A percentile compares a stretch with the other conserved stretches of the same genome.
Conservation (phyloP, 331 rosid genomes). For the Acacia concinna region DNA sequence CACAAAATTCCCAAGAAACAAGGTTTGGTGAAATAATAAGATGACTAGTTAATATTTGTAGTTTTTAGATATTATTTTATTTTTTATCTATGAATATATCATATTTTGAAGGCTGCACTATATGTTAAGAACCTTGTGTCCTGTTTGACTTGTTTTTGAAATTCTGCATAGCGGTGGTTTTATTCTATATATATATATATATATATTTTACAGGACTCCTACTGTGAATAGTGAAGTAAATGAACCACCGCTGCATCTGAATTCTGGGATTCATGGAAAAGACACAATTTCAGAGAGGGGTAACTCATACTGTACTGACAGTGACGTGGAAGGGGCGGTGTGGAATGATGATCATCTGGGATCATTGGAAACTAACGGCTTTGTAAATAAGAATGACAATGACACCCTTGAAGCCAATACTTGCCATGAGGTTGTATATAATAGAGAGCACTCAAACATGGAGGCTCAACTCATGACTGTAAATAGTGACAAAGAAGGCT, state of each 20-base stretch:
- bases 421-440: slow-evolving; percentile 83
- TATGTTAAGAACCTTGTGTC: background rate
- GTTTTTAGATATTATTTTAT: background rate
- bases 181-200: background rate
- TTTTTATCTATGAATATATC: background rate
- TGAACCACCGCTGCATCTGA: slow-evolving; percentile 43
- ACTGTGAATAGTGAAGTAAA: slow-evolving; percentile 43
- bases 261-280: slow-evolving; percentile 44
- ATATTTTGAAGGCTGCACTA: background rate
- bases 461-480: slow-evolving; percentile 82
- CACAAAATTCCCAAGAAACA: slow-evolving; percentile 48
- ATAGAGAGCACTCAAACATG: slow-evolving; percentile 64
- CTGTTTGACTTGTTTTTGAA: background rate
- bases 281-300: slow-evolving; percentile 41
- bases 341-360: slow-evolving; percentile 45
- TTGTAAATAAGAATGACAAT: slow-evolving; percentile 70
- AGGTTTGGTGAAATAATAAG: slow-evolving; percentile 45
- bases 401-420: slow-evolving; percentile 50
- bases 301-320: slow-evolving; percentile 41
- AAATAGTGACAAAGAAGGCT: slow-evolving; percentile 62
- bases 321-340: slow-evolving; percentile 46
- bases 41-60: background rate
- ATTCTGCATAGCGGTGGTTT: background rate
- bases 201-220: slow-evolving; percentile 38
- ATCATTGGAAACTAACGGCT: slow-evolving; percentile 44